Conservation (phyloP, 1,139 yeast species). For the Lodderomyces margitis region DNA sequence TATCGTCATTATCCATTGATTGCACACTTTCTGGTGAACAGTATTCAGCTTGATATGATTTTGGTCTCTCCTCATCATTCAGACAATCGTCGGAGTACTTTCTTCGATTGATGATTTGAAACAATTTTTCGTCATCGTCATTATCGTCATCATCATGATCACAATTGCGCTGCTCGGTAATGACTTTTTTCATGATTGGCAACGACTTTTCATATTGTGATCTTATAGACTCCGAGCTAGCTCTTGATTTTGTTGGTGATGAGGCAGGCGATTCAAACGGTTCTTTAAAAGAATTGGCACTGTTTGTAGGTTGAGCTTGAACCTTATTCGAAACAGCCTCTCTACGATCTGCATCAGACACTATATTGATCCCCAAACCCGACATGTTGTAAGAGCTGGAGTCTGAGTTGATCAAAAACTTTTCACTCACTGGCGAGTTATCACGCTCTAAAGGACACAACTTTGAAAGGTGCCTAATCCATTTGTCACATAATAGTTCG, state of each 20-base stretch:
- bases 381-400: constrained; percentile 23
- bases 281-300: constrained; percentile 8
- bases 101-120: constrained; percentile 14
- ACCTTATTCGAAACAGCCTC: constrained; percentile 7
- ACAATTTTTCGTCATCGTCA: constrained; percentile 13
- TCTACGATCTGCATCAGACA: constrained; percentile 20
- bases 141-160: constrained; percentile 3
- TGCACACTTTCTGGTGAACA: constrained; percentile 8
- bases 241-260: constrained; percentile 2
- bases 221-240: constrained; percentile 8
- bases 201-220: constrained; percentile 26
- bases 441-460: constrained; percentile 33
- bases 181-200: constrained; percentile 28
- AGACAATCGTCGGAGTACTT: constrained; percentile 10
- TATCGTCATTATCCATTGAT: constrained; percentile 4
- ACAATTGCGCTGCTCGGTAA: constrained; percentile 12
- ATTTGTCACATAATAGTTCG: constrained; percentile 21
- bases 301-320: background rate
- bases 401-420: constrained; percentile 23
- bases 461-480: constrained; percentile 28
- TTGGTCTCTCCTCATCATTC: constrained; percentile 23
- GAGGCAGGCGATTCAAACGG: constrained; percentile 12
- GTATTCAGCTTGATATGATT: constrained; percentile 31
- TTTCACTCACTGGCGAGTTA: constrained; percentile 23
- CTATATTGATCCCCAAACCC: constrained; percentile 37